Base-by-base conservation (phyloP, 2,329 filamentous ascomycete genomes). In the Chalaropsis thielavioides region DNA sequence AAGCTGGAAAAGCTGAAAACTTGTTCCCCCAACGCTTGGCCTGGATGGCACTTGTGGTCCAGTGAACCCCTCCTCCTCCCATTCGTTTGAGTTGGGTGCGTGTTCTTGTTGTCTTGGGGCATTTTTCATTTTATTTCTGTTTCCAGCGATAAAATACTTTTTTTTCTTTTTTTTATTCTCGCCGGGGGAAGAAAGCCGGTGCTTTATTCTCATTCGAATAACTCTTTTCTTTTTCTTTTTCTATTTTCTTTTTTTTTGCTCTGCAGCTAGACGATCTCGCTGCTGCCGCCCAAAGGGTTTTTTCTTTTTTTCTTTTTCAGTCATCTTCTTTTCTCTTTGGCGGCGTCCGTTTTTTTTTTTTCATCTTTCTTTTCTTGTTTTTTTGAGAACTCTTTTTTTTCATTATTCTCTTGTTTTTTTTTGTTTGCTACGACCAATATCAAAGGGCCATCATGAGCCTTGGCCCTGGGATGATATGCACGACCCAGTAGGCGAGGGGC, bases 1-100 rank as follows among this genome's bases (percentile, higher is more conserved):
- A 38, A 44, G 40, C 27, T 46, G 35, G 38, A 51, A 60, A 35
- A 64, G 62, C 62, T 59, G 62, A 64, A 59, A 64, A 59, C 19
- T 44, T 27, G 24, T 17, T 41, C 19, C 41, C 38, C 43, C n/a
- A 11, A 31, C 27, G 49, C 19, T 62, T 24, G 41, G 22, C 17
- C 15, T 31, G 13, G 43, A 19, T 63, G 31, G 43, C 59, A 61
- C n/a, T 62, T n/a, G 62, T 41, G 22, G 49, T 64, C 19, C 62
- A 64, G 51, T 49, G 62, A 59, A 56, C 11, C 10, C 46, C 46
- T 31, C 24, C 35, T 19, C 35, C 35, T 38, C 31, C 7, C 31
- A 7, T 35, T 44, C 15, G 41, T n/a, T n/a, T n/a, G n/a, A n/a
- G n/a, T n/a, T n/a, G n/a, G n/a, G n/a, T n/a, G n/a, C n/a, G n/a